Conservation (phyloP, 352 stramenopile genomes). For the Globisporangium nodosum region DNA sequence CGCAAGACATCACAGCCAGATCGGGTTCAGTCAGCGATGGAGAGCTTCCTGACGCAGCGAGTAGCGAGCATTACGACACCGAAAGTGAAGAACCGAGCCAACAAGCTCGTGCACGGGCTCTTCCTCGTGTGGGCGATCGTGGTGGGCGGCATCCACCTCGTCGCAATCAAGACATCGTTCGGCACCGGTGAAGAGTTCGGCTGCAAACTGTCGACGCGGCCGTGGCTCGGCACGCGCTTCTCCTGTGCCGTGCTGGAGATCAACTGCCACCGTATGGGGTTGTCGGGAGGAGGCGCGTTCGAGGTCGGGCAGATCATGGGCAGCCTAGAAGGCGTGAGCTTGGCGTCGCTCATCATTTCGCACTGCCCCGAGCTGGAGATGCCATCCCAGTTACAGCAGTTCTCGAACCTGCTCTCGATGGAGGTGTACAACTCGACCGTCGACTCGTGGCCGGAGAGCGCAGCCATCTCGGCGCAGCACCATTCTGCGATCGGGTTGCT, state of each 20-base stretch:
- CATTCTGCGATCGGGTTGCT: conserved; percentile 11
- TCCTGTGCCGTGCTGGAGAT: conserved; percentile 11
- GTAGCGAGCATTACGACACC: conserved; percentile 5
- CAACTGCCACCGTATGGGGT: conserved; percentile 13
- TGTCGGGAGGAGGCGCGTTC: conserved; percentile 5
- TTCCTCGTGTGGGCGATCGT: conserved; percentile 23
- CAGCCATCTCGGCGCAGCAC: conserved; percentile 15
- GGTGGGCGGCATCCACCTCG: conserved; percentile 14
- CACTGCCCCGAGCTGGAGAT: conserved; percentile 20
- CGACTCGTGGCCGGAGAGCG: conserved; percentile 13
- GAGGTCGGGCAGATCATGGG: conserved; percentile 10
- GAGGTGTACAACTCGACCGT: conserved; percentile 32
- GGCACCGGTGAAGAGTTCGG: conserved; percentile 9
- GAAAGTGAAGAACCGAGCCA: conserved; percentile 5
- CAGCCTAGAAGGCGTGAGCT: conserved; percentile 12
- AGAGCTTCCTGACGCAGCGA: conserved; percentile 6
- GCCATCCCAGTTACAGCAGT: conserved; percentile 17
- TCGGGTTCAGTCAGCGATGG: neutral
- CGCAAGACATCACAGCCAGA: neutral
- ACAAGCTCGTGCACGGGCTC: conserved; percentile 12
- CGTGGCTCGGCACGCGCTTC: conserved; percentile 22
- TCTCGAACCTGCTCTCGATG: conserved; percentile 20
- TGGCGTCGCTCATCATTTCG: conserved; percentile 22
- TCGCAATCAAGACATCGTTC: conserved; percentile 7
- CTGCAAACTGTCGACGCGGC: conserved; percentile 22